Conservation (phyloP, 495 filamentous ascomycete species). For the Amphirosellinia nigrospora region DNA sequence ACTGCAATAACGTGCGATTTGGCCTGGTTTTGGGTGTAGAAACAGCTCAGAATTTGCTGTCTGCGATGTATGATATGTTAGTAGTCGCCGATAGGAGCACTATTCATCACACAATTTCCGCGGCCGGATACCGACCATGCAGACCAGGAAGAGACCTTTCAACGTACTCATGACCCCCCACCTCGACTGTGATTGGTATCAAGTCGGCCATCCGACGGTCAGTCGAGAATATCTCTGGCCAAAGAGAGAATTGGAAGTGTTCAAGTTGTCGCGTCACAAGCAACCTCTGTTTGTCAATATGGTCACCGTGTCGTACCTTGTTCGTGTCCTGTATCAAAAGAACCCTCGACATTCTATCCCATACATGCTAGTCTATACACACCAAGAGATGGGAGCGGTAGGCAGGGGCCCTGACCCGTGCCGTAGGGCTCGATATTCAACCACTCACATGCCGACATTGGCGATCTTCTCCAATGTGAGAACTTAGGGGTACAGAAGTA, state of each 20-base stretch:
- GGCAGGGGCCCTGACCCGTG: constrained; percentile 5
- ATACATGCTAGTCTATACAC: neutral
- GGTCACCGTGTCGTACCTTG: constrained; percentile 9
- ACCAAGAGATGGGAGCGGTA: constrained; percentile 11
- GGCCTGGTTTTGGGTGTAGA: constrained; percentile 19
- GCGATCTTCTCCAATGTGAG: constrained; percentile 25
- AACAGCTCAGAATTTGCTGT: constrained; percentile 8
- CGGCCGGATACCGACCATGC: constrained; percentile 21
- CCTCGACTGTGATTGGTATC: constrained; percentile 20
- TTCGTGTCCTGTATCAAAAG: constrained; percentile 8
- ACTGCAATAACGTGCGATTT: neutral
- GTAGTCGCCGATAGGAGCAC: constrained; percentile 16
- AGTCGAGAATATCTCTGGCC: neutral
- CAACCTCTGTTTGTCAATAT: constrained; percentile 20
- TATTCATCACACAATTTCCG: constrained; percentile 18
- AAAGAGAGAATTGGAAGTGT: neutral
- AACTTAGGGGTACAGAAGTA: constrained; percentile 13
- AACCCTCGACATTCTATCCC: neutral
- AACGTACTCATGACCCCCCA: constrained; percentile 3
- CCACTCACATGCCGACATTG: constrained; percentile 15
- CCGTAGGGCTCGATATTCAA: constrained; percentile 19
- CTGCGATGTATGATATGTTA: constrained; percentile 2
- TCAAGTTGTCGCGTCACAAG: constrained; percentile 21
- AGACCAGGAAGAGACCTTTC: constrained; percentile 14
- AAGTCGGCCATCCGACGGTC: neutral